Base-by-base conservation (phyloP, 805 yeast species). In the Hanseniaspora thailandica region DNA sequence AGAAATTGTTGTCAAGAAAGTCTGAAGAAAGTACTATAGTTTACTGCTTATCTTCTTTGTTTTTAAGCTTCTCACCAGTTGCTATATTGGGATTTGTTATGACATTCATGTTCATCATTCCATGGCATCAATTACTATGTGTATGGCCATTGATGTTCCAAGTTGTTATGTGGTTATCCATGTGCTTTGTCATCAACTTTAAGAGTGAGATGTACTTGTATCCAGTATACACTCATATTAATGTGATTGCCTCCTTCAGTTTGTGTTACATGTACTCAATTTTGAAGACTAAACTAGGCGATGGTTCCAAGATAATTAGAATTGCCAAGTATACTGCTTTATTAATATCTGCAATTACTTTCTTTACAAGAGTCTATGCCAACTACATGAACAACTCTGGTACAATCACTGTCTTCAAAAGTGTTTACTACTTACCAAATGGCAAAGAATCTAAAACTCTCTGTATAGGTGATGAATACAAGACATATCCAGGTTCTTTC, bases 381-480 rank as follows among this genome's bases (percentile, higher is more conserved):
- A 67, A 87, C 55, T 75, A 77, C 1, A 64, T 67, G 10, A 86
- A 84, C 61, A 88, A 89, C 62, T 69, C 78, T 30, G 86, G 95
- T 0, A 95, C 96, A 5, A 67, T 87, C 48, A 59, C 69, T 0
- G 77, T 83, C 1, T 82, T 80, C 60, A 59, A 69, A n/a, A 70
- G 69, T 20, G 36, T 66, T 20, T 52, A 55, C 38, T 44, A 46
- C 12, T 12, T 30, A 44, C 1, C 36, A 17, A 4, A 19, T 8
- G n/a, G 30, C 58, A 38, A 9, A 4, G 36, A 19, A 5, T 15
- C 13, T 20, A 15, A 44, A 1, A 82, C 79, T 58, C 82, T 90
- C 0, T 90, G 97, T 66, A 74, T 84, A n/a, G 97, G 96, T 2
- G 76, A 95, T 55, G 97, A 90, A 68, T 89, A 97, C 97, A 87